These are phyloP conservation scores for Elsinoe arachidis DNA, from an alignment of 2,329 filamentous ascomycete species.

Conservation along the genomic window DNA sequence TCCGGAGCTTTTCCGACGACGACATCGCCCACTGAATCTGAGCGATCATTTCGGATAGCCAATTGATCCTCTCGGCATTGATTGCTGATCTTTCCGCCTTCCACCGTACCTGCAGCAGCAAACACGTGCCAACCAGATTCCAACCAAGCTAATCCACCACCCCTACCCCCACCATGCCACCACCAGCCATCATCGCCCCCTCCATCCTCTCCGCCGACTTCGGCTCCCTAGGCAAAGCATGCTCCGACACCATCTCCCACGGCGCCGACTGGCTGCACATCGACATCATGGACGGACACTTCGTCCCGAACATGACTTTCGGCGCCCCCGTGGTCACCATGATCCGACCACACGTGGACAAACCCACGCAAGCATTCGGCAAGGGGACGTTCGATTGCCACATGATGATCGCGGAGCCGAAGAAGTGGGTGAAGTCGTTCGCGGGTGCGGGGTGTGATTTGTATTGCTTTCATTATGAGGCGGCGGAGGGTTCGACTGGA, in stretches of 20 bases:
- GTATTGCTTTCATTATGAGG: slow-evolving; percentile 99
- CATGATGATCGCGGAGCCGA: slow-evolving; percentile 99
- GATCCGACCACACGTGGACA: slow-evolving; percentile 77
- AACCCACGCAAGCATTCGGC: slow-evolving; percentile 59
- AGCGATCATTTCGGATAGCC: slow-evolving; percentile 27
- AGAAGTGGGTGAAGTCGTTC: slow-evolving; percentile 97
- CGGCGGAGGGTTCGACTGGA: slow-evolving; percentile 72
- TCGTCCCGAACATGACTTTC: slow-evolving; percentile 97
- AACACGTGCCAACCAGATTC: no score
- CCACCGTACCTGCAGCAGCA: not conserved
- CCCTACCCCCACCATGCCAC: slow-evolving; percentile 56
- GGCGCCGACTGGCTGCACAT: slow-evolving; percentile 92
- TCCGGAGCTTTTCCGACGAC: slow-evolving; percentile 7
- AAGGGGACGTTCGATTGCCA: slow-evolving; percentile 97
- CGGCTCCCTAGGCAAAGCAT: slow-evolving; percentile 76
- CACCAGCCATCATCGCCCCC: slow-evolving; percentile 87
- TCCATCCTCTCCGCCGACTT: slow-evolving; percentile 99
- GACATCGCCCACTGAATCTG: not conserved
- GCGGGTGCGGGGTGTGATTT: slow-evolving; percentile 88
- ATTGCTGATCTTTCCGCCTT: slow-evolving; percentile 45
- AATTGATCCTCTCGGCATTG: slow-evolving; percentile 39
- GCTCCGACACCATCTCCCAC: slow-evolving; percentile 72
- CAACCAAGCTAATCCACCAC: not conserved
- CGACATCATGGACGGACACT: slow-evolving; percentile 98
- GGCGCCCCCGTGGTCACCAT: slow-evolving; percentile 91